Evolutionary conservation across 2,329 filamentous ascomycete genomes (phyloP).

Genomic region (Mycosphaerella sp.): DNA sequence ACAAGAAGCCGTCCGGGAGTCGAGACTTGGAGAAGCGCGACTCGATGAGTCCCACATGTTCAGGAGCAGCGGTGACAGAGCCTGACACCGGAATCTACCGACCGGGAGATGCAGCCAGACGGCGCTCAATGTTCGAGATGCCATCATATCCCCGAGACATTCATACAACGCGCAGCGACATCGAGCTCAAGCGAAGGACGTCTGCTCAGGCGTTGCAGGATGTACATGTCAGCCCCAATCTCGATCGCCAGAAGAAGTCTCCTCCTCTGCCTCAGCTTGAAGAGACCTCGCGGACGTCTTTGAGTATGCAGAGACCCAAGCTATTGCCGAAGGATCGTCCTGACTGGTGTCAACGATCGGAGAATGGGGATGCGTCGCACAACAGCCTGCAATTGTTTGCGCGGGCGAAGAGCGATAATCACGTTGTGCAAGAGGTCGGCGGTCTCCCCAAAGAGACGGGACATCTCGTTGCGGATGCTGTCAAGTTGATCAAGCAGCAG

Average conservation of each 20-base stretch:
- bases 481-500: slow-evolving; percentile 24
- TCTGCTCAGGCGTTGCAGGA: background rate
- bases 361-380: slow-evolving; percentile 15
- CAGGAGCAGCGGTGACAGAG: background rate
- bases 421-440: background rate
- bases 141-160: background rate
- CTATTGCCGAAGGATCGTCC: slow-evolving; percentile 18
- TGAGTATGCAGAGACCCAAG: slow-evolving; percentile 3
- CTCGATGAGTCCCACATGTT: background rate
- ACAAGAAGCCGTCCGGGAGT: background rate
- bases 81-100: slow-evolving; percentile 3
- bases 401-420: background rate
- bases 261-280: background rate
- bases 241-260: background rate
- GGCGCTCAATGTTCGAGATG: slow-evolving; percentile 6
- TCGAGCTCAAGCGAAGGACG: background rate
- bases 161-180: background rate
- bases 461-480: slow-evolving; percentile 25
- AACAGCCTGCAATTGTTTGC: slow-evolving; percentile 9
- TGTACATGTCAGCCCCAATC: background rate
- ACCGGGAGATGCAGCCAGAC: slow-evolving; percentile 19
- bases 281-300: background rate
- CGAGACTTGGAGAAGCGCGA: background rate
- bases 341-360: slow-evolving; percentile 25
- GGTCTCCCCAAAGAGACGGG: background rate